A percentile compares a stretch with the other conserved stretches of the same genome.
phyloP scores from a whole-genome alignment of 2,329 filamentous ascomycete genomes.

The Zasmidium angulare region DNA sequence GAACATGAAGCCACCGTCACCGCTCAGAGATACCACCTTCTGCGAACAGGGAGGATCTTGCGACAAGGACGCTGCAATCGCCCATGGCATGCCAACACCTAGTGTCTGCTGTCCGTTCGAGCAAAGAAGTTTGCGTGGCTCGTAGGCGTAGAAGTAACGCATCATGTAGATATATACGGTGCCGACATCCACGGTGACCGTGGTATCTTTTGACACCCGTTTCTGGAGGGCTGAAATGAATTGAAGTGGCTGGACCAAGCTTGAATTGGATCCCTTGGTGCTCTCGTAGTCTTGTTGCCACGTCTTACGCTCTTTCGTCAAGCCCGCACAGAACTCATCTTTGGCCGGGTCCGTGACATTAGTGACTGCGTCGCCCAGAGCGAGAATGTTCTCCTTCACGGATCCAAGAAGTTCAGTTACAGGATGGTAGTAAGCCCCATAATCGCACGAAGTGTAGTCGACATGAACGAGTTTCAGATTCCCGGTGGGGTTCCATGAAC shows the following conservation, averaged over 20 bases:
- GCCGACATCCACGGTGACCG: constrained; percentile 48
- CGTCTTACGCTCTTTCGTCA: constrained; percentile 39
- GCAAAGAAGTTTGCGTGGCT: constrained; percentile 47
- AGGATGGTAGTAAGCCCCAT: constrained; percentile 45
- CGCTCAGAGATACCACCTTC: constrained; percentile 48
- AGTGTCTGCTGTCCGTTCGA: constrained; percentile 53
- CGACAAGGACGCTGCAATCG: constrained; percentile 47
- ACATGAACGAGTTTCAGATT: constrained; percentile 45
- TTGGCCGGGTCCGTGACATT: constrained; percentile 38
- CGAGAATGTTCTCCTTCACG: constrained; percentile 43
- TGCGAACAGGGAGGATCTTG: constrained; percentile 44
- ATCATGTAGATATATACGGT: constrained; percentile 53
- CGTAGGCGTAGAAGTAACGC: constrained; percentile 47
- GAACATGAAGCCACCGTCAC: constrained; percentile 54
- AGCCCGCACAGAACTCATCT: constrained; percentile 35
- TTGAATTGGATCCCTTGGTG: constrained; percentile 22
- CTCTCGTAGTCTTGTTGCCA: constrained; percentile 33
- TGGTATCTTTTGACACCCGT: constrained; percentile 42
- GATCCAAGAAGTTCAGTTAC: constrained; percentile 46
- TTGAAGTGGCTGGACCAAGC: constrained; percentile 47
- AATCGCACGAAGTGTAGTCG: constrained; percentile 44
- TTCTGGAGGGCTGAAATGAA: constrained; percentile 48
- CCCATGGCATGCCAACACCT: constrained; percentile 50
- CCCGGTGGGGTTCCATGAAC: constrained; percentile 44
- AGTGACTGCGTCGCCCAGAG: constrained; percentile 35